Conservation (phyloP, 768 basidiomycete genomes). For the Bullera alba region DNA sequence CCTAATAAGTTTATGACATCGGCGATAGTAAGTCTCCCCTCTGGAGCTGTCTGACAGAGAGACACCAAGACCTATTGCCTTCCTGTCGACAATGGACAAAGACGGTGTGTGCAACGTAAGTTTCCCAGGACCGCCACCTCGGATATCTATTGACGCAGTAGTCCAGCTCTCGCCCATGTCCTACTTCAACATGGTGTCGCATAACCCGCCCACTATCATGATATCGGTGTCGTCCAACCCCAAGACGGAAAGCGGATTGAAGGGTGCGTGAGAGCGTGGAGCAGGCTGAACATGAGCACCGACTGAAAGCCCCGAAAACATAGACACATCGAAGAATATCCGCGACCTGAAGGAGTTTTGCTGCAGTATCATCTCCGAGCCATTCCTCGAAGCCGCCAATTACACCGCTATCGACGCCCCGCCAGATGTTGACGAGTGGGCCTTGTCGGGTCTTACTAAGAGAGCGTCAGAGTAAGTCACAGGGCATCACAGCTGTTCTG, state of each 20-base stretch:
- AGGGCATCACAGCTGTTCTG: not conserved
- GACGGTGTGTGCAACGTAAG: constrained; percentile 26
- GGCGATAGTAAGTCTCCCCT: constrained; percentile 13
- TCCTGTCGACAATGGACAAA: constrained; percentile 16
- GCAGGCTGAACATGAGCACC: too few relatives aligned
- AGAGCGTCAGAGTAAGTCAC: constrained; percentile 31
- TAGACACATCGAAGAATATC: constrained; percentile 63
- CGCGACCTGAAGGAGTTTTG: constrained; percentile 61
- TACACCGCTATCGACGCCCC: constrained; percentile 46
- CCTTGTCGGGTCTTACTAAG: constrained; percentile 37
- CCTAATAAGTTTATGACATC: constrained; percentile 24
- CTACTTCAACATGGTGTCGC: constrained; percentile 60
- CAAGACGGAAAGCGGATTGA: constrained; percentile 16
- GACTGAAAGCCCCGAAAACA: constrained; percentile 11
- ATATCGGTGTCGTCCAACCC: constrained; percentile 52
- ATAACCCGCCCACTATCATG: constrained; percentile 62
- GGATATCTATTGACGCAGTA: too few relatives aligned
- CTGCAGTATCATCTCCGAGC: constrained; percentile 62
- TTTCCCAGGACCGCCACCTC: not conserved
- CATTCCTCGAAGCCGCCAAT: constrained; percentile 49
- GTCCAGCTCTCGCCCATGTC: constrained; percentile 42
- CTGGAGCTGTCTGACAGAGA: not conserved
- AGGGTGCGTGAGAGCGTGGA: constrained; percentile 20
- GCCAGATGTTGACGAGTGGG: constrained; percentile 45
- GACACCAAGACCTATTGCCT: constrained; percentile 29